Percentiles rank a stretch among this genome's conserved stretches.
Conservation (phyloP, 306 rosid species). For the Quercus ilex region DNA sequence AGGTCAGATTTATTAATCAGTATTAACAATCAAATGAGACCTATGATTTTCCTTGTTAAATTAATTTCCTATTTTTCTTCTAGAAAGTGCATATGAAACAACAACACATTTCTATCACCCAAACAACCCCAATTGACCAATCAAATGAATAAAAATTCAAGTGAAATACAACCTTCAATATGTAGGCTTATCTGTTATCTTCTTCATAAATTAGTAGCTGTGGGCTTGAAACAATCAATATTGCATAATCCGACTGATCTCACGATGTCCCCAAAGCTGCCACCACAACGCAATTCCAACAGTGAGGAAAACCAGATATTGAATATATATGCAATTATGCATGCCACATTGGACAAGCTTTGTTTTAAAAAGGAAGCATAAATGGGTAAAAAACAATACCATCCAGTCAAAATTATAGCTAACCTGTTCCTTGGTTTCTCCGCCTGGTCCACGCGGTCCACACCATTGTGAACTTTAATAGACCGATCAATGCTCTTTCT, state of each 20-base stretch:
- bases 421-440: slow-evolving; percentile 79
- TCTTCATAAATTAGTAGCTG: slow-evolving; percentile 52
- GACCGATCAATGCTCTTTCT: slow-evolving; percentile 56
- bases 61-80: slow-evolving; percentile 32
- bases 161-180: slow-evolving; percentile 27
- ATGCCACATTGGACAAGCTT: not conserved
- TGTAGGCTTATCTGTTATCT: slow-evolving; percentile 22
- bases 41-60: slow-evolving; percentile 33
- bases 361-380: not conserved
- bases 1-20: slow-evolving; percentile 21
- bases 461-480: slow-evolving; percentile 44
- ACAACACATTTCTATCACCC: slow-evolving; percentile 30
- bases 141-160: slow-evolving; percentile 35
- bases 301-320: slow-evolving; percentile 27
- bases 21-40: slow-evolving; percentile 21
- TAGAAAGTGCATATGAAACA: slow-evolving; percentile 29
- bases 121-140: slow-evolving; percentile 42
- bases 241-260: slow-evolving; percentile 91
- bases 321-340: not conserved
- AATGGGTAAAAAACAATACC: not conserved
- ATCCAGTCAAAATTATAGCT: slow-evolving; percentile 10
- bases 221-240: slow-evolving; percentile 88
- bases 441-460: slow-evolving; percentile 51
- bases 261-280: slow-evolving; percentile 91
- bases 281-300: slow-evolving; percentile 24